phyloP scores from a whole-genome alignment of 768 basidiomycete genomes.

The Termitomyces heimii region DNA sequence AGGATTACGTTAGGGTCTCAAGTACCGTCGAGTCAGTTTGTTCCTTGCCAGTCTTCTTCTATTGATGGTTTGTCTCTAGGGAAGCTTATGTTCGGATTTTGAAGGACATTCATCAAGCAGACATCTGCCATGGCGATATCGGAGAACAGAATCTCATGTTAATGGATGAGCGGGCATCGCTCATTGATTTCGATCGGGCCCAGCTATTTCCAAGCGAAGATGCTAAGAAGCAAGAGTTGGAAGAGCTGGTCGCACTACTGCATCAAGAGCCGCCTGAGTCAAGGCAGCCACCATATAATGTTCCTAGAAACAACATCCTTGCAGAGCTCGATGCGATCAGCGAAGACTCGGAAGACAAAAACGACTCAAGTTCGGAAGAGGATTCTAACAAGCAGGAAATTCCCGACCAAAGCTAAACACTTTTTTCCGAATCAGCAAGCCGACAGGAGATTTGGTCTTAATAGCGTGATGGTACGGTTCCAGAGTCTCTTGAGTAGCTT shows the following conservation, averaged over 20 bases:
- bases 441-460: not conserved
- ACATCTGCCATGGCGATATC: not conserved
- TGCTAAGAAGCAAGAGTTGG: not conserved
- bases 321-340: not conserved
- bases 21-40: not conserved
- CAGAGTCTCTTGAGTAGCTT: not conserved
- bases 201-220: not conserved
- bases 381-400: not conserved
- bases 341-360: not conserved
- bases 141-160: not conserved
- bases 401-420: not conserved
- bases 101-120: not conserved
- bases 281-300: not conserved
- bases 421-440: not conserved
- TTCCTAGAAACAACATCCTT: not conserved
- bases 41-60: too few species aligned
- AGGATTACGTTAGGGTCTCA: not conserved
- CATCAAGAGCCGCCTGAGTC: not conserved
- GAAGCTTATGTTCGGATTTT: not conserved
- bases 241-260: not conserved
- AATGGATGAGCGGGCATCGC: not conserved
- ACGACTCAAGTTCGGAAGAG: not conserved
- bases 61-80: not conserved
- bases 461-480: not conserved
- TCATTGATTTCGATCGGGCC: not conserved